phyloP scores from a whole-genome alignment of 2,329 filamentous ascomycete species.

The Botrytis elliptica region DNA sequence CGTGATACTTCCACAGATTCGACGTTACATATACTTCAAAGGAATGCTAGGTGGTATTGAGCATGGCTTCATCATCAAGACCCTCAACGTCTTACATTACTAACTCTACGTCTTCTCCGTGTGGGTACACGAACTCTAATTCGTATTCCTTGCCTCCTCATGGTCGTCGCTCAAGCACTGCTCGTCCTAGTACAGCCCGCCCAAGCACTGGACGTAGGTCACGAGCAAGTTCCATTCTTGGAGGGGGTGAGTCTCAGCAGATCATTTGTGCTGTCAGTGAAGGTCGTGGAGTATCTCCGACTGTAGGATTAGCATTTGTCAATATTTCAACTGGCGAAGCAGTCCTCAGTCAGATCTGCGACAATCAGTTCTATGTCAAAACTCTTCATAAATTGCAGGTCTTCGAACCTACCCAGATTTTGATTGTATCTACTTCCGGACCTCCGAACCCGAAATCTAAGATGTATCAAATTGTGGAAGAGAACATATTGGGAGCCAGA shows the following conservation, averaged over 20 bases:
- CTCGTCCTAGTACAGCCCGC: constrained; percentile 34
- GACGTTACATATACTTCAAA: background rate
- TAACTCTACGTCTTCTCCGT: constrained; percentile 33
- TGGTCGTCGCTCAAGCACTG: constrained; percentile 33
- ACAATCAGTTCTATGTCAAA: constrained; percentile 87
- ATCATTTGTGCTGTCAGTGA: constrained; percentile 88
- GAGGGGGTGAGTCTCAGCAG: constrained; percentile 57
- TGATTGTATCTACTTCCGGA: constrained; percentile 72
- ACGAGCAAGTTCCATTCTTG: constrained; percentile 37
- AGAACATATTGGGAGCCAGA: constrained; percentile 63
- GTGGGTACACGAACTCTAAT: constrained; percentile 35
- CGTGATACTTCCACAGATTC: background rate
- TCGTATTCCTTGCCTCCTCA: constrained; percentile 28
- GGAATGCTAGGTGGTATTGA: background rate
- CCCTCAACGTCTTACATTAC: constrained; percentile 34
- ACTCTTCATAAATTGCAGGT: constrained; percentile 85
- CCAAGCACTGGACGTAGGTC: constrained; percentile 37
- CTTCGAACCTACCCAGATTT: constrained; percentile 74
- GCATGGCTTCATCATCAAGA: constrained; percentile 28
- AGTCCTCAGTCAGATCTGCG: constrained; percentile 85
- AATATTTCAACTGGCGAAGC: constrained; percentile 83
- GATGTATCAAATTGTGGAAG: constrained; percentile 70
- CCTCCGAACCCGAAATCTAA: constrained; percentile 67
- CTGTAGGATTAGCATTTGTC: constrained; percentile 81
- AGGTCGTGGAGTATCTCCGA: constrained; percentile 80